phyloP scores from a whole-genome alignment of 768 basidiomycete genomes.

The Cantharellus anzutake region DNA sequence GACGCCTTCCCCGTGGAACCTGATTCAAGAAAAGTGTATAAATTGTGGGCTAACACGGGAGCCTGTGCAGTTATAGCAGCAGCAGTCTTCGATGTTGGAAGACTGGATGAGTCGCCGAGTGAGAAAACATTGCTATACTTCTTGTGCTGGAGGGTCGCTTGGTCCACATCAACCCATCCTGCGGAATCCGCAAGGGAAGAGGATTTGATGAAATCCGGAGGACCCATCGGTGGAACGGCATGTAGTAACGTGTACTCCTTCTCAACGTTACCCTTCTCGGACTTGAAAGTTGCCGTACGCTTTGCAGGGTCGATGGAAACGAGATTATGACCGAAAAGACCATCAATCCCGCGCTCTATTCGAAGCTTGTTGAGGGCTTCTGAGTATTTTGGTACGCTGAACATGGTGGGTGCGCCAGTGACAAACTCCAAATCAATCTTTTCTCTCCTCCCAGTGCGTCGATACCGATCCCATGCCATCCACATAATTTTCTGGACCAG shows the following conservation, averaged over 20 bases:
- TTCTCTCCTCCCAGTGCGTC: conserved; percentile 35
- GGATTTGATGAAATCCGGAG: conserved; percentile 57
- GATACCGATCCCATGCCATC: conserved; percentile 83
- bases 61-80: conserved; percentile 86
- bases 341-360: conserved; percentile 60
- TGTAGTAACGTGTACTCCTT: conserved; percentile 73
- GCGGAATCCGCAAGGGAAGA: conserved; percentile 60
- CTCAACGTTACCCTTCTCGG: conserved; percentile 44
- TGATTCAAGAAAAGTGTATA: conserved; percentile 53
- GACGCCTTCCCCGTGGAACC: conserved; percentile 47
- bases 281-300: conserved; percentile 72
- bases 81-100: conserved; percentile 92
- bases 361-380: conserved; percentile 68
- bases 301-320: conserved; percentile 48
- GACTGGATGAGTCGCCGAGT: conserved; percentile 68
- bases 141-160: conserved; percentile 60
- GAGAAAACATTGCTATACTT: conserved; percentile 35
- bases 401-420: conserved; percentile 90
- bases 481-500: conserved; percentile 67
- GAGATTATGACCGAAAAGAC: conserved; percentile 67
- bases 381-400: conserved; percentile 89
- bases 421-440: conserved; percentile 58
- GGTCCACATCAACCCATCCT: conserved; percentile 83
- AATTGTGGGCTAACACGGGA: conserved; percentile 78
- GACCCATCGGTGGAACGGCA: conserved; percentile 84